phyloP scores from a whole-genome alignment of 2,329 filamentous ascomycete species.

The Pestalotiopsis sp. region DNA sequence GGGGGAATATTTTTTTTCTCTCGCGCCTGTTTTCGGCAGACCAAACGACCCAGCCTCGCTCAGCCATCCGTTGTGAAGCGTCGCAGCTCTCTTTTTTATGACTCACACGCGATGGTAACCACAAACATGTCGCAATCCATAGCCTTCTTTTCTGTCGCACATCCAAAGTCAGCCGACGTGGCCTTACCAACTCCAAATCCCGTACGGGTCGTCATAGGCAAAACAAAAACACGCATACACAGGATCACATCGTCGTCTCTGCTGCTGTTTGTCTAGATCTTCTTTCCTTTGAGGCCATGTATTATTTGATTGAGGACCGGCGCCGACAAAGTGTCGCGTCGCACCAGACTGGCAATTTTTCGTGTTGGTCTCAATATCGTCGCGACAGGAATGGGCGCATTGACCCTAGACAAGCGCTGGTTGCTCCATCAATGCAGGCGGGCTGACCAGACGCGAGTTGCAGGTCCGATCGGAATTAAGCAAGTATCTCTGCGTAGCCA shows the following conservation, averaged over 20 bases:
- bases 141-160: conserved; percentile 1
- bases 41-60: conserved; percentile 14
- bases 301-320: neutral
- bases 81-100: conserved; percentile 5
- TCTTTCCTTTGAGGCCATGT: neutral
- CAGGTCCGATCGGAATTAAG: conserved; percentile 22
- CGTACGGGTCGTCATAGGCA: neutral
- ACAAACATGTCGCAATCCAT: conserved; percentile 5
- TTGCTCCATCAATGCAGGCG: conserved; percentile 27
- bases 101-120: conserved; percentile 9
- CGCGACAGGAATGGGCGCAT: conserved; percentile 18
- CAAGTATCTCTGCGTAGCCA: conserved; percentile 27
- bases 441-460: conserved; percentile 27
- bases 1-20: neutral
- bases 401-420: conserved; percentile 24
- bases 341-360: conserved; percentile 9
- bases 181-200: neutral
- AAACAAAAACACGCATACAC: neutral
- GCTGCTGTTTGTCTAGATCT: neutral
- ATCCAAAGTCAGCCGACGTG: neutral
- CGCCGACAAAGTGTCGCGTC: neutral
- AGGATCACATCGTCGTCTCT: neutral
- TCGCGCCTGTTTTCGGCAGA: conserved; percentile 8
- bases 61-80: conserved; percentile 8
- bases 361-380: conserved; percentile 17